A percentile compares a stretch with the other conserved stretches of the same genome.
These are phyloP conservation scores for Podospora comata DNA, from an alignment of 495 filamentous ascomycete species.

Conservation along the genomic window DNA sequence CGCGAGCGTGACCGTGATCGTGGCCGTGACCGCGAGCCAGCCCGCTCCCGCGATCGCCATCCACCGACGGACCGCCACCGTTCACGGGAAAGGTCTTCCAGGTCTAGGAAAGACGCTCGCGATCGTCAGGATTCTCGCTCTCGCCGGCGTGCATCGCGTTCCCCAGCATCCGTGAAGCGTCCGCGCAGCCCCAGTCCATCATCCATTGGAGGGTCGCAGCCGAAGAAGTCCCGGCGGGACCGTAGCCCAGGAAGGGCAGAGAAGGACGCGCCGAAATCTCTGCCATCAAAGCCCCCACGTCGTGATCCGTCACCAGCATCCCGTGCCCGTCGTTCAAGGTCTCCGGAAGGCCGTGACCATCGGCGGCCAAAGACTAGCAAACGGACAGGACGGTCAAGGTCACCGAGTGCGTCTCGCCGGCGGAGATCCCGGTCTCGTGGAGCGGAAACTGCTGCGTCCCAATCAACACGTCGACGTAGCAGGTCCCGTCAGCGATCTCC, in stretches of 20 bases:
- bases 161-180: conserved; percentile 39
- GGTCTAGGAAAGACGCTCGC: conserved; percentile 25
- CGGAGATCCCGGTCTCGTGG: conserved; percentile 27
- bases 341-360: conserved; percentile 28
- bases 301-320: conserved; percentile 24
- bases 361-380: conserved; percentile 25
- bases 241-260: conserved; percentile 32
- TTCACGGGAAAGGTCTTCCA: conserved; percentile 19
- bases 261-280: conserved; percentile 26
- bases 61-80: conserved; percentile 29
- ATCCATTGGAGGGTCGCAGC: conserved; percentile 24
- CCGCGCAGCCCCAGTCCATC: conserved; percentile 39
- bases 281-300: conserved; percentile 20
- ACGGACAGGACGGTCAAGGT: conserved; percentile 32
- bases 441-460: conserved; percentile 3
- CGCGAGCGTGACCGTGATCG: conserved; percentile 29
- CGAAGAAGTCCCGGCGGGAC: conserved; percentile 38
- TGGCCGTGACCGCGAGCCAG: conserved; percentile 20
- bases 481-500: conserved; percentile 35
- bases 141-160: conserved; percentile 30
- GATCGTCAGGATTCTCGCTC: conserved; percentile 8
- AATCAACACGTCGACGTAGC: conserved; percentile 17
- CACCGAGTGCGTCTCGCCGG: conserved; percentile 28
- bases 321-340: conserved; percentile 31
- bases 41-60: conserved; percentile 34